Conservation (phyloP, 78 protist genomes). For the Bodo saltans region DNA sequence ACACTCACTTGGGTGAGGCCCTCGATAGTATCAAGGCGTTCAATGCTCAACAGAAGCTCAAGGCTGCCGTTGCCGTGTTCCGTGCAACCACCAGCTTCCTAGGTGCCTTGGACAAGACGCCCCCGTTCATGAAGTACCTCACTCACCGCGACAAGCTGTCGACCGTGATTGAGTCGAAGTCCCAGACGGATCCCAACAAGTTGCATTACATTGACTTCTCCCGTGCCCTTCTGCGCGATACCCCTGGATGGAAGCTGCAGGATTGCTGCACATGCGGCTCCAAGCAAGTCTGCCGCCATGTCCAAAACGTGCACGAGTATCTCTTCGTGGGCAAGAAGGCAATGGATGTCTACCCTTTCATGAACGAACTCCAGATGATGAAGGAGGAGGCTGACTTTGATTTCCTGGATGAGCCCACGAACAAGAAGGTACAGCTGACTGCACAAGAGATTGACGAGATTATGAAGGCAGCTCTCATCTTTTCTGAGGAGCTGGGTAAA, state of each 20-base stretch:
- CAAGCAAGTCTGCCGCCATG: neutral
- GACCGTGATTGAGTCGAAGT: neutral
- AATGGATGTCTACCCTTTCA: neutral
- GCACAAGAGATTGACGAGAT: neutral
- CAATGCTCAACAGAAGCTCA: neutral
- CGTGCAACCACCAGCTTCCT: neutral
- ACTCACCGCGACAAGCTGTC: neutral
- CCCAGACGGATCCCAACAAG: neutral
- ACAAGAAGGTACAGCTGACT: neutral
- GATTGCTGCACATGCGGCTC: neutral
- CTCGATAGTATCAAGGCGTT: neutral
- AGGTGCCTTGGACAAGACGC: neutral
- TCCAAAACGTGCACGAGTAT: constrained; percentile 10
- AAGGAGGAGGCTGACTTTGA: constrained; percentile 2
- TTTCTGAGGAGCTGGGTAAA: neutral
- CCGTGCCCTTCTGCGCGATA: neutral
- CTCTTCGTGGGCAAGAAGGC: neutral
- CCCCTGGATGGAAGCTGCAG: neutral
- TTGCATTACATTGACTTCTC: neutral
- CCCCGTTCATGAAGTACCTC: constrained; percentile 17
- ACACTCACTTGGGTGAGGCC: neutral
- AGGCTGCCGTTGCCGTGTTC: neutral
- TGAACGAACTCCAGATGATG: neutral
- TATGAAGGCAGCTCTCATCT: neutral
- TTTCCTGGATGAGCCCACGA: neutral